Conservation (phyloP, 352 stramenopile genomes). For the Phytophthora uliginosa region DNA sequence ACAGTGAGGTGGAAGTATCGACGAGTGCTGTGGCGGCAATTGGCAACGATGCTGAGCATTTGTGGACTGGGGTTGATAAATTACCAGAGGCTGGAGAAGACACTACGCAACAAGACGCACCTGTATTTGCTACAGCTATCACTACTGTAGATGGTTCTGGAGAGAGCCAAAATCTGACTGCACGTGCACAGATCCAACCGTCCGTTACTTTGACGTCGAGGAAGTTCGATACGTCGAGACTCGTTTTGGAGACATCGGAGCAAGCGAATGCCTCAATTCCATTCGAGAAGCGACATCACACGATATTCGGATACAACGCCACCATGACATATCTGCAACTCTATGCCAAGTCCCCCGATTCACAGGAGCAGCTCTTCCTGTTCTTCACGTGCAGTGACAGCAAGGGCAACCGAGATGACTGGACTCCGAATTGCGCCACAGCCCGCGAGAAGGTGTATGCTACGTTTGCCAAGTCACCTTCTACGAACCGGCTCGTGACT, state of each 20-base stretch:
- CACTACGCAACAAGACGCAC: background rate
- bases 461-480: slow-evolving; percentile 64
- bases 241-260: slow-evolving; percentile 21
- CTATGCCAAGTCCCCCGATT: slow-evolving; percentile 37
- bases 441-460: slow-evolving; percentile 63
- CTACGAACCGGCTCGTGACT: slow-evolving; percentile 62
- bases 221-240: slow-evolving; percentile 40
- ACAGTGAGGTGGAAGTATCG: slow-evolving; percentile 11
- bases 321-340: slow-evolving; percentile 58
- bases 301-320: slow-evolving; percentile 58
- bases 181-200: background rate
- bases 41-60: slow-evolving; percentile 5
- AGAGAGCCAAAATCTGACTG: background rate
- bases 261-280: slow-evolving; percentile 23
- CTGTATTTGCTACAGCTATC: background rate
- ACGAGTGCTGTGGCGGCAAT: slow-evolving; percentile 1
- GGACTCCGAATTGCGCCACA: slow-evolving; percentile 53
- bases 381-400: slow-evolving; percentile 78
- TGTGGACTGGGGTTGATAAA: slow-evolving; percentile 35
- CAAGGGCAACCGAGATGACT: slow-evolving; percentile 54
- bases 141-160: background rate
- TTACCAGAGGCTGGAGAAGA: slow-evolving; percentile 22
- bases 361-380: slow-evolving; percentile 62
- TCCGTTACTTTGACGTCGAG: slow-evolving; percentile 18
- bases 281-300: slow-evolving; percentile 57